These are phyloP conservation scores for Lasiodiplodia sp. DNA, from an alignment of 2,329 filamentous ascomycete species.

Conservation along the genomic window DNA sequence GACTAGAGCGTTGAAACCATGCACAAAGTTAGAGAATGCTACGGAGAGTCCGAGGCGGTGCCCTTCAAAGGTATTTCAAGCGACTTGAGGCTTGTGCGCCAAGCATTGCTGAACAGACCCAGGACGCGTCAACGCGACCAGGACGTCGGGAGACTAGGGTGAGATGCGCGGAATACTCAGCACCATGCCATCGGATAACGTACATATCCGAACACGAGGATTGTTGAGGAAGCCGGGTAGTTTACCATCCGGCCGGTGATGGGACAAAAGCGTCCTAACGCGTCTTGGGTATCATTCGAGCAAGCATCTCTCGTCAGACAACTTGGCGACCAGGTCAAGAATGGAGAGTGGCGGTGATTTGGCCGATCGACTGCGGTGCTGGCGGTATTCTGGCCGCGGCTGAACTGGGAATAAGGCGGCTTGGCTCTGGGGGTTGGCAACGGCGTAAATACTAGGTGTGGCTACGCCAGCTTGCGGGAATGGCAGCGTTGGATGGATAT, in stretches of 20 bases:
- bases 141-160: background rate
- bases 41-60: too few species aligned
- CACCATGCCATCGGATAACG: background rate
- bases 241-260: background rate
- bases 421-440: slow-evolving; percentile 14
- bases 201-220: background rate
- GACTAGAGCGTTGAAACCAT: too few species aligned
- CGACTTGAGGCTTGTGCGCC: background rate
- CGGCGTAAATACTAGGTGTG: slow-evolving; percentile 7
- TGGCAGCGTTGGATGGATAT: background rate
- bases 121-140: background rate
- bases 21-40: too few species aligned
- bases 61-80: background rate
- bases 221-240: background rate
- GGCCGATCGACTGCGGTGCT: background rate
- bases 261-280: background rate
- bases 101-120: background rate
- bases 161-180: background rate
- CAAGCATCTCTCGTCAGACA: background rate
- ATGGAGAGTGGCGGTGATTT: background rate
- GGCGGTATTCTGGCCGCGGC: background rate
- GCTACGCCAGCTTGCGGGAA: background rate
- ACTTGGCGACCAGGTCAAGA: background rate
- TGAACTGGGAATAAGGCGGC: background rate
- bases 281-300: background rate